Base-by-base conservation (phyloP, 2,329 filamentous ascomycete species). In the Rhinocladiella similis region DNA sequence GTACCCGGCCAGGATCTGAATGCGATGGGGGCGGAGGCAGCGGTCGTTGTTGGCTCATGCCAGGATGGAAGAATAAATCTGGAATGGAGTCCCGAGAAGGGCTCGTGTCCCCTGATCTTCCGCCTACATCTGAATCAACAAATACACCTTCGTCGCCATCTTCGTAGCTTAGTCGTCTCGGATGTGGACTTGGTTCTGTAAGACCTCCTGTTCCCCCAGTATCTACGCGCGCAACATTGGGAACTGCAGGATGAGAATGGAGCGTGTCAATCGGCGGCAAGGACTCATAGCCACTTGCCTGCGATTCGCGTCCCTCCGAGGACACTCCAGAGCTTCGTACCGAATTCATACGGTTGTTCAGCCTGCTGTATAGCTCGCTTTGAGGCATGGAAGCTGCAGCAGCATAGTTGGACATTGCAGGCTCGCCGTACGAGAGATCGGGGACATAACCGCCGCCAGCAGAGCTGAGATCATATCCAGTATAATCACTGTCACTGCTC, bases 51-150 rank as follows among this genome's bases (percentile, higher is more conserved):
- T 61, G 83, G 76, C 70, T 73, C 68, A 91, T 84, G 38, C 90
- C 90, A 16, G 92, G 92, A 67, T 97, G 91, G 70, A 95, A 99
- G 70, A 96, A 96, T 69, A 97, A 86, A 66, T 96, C 94, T 16
- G 89, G 89, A 60, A 91, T 90, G 54, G 91, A 90, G 42, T 89
- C 86, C 62, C 84, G 84, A 35, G 77, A 74, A 1, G 87, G 85
- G 25, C 86, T 89, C 36, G 90, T 86, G 63, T 83, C 86, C 14
- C 72, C 74, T 36, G 78, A 80, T 47, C 71, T 72, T 56, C 77
- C 66, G 53, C 71, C 68, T 47, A 67, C 62, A 64, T 74, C 66
- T 74, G 83, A 65, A 76, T 87, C 62, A 74, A 79, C 54, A 75
- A 81, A 82, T 79, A 69, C 83, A 72, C 45, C 79, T 70, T 97